Evolutionary conservation across 768 basidiomycete species (phyloP).

Genomic region (Cystofilobasidium ferigula): DNA sequence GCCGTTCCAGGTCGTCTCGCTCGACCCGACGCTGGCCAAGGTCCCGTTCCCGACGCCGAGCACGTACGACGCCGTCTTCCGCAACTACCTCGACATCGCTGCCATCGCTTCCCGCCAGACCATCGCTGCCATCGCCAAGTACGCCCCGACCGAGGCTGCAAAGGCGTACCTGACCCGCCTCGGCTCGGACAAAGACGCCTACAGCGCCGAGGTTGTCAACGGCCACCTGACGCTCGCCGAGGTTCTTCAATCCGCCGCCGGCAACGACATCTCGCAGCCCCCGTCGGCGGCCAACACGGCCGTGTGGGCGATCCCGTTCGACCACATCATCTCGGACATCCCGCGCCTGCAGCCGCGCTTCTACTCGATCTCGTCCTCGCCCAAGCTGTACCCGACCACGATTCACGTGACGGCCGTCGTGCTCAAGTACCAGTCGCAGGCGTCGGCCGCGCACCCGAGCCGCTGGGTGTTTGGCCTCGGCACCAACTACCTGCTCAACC

Average conservation of each 20-base stretch:
- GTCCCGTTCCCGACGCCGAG: constrained; percentile 98
- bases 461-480: constrained; percentile 80
- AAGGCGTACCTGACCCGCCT: constrained; percentile 61
- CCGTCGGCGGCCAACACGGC: constrained; percentile 60
- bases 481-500: constrained; percentile 88
- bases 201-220: constrained; percentile 60
- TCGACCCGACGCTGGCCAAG: constrained; percentile 94
- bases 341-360: constrained; percentile 92
- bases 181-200: constrained; percentile 78
- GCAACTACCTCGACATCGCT: constrained; percentile 94
- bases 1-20: constrained; percentile 85
- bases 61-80: constrained; percentile 81
- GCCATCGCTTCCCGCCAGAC: constrained; percentile 90
- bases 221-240: constrained; percentile 87
- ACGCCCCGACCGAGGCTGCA: constrained; percentile 69
- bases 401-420: constrained; percentile 95
- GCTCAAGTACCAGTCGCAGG: constrained; percentile 70
- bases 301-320: constrained; percentile 83
- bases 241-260: constrained; percentile 78
- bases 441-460: constrained; percentile 30
- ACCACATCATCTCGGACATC: constrained; percentile 85
- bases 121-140: constrained; percentile 73
- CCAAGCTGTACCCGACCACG: constrained; percentile 74
- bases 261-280: constrained; percentile 52
- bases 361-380: constrained; percentile 96